Conservation (phyloP, 345 rosid species). For the Pugionium dolabratum region DNA sequence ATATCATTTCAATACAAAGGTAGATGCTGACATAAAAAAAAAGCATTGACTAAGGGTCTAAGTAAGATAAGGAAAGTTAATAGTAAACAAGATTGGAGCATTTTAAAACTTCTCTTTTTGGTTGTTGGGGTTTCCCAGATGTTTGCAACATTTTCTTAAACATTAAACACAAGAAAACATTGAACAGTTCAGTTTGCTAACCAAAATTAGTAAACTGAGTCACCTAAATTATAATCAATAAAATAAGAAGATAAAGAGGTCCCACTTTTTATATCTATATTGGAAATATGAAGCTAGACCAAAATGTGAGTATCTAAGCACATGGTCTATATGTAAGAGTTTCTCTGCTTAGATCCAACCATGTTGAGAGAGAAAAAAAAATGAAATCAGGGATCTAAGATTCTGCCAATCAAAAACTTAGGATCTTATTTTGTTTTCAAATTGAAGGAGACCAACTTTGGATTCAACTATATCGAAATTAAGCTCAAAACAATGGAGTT, state of each 20-base stretch:
- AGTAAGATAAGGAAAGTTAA: no score
- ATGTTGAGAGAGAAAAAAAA: constrained; percentile 5
- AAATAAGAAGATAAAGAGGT: constrained; percentile 12
- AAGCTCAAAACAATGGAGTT: neutral
- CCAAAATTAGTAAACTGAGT: no score
- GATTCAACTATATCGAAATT: neutral
- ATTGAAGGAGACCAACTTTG: neutral
- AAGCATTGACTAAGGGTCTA: constrained; percentile 19
- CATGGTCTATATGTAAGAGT: constrained; percentile 25
- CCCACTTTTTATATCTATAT: neutral
- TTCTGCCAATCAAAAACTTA: neutral
- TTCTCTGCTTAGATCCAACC: constrained; percentile 25
- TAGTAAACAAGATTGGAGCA: constrained; percentile 4
- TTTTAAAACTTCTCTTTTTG: neutral
- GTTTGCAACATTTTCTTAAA: constrained; percentile 14
- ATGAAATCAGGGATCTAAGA: constrained; percentile 6
- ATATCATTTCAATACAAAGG: constrained; percentile 17
- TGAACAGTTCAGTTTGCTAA: no score
- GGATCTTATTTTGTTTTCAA: neutral
- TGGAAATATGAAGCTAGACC: neutral
- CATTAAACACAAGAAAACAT: constrained; percentile 27
- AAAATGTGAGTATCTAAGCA: constrained; percentile 17
- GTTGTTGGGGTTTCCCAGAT: constrained; percentile 13
- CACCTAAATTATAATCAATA: neutral
- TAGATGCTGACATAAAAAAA: constrained; percentile 16